Percentiles rank a stretch among this genome's conserved stretches.
These are phyloP conservation scores for Penicillium sp. DNA, from an alignment of 2,329 filamentous ascomycete species.

Conservation along the genomic window DNA sequence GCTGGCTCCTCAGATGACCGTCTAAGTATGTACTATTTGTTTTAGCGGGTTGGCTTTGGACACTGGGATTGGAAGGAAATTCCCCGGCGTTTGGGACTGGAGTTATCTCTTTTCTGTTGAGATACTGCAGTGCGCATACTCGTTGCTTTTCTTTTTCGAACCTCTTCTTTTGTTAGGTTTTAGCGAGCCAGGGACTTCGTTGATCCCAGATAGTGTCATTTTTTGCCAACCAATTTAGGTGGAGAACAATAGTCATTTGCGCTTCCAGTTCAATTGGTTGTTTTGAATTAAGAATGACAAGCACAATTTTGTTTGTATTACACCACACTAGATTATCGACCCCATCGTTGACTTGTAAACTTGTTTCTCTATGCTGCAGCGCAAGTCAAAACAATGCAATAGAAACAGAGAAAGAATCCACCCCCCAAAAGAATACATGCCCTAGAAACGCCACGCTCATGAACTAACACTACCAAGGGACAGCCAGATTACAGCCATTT, in stretches of 20 bases:
- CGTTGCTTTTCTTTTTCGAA: not conserved
- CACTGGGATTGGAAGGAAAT: conserved; percentile 8
- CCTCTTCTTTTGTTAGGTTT: not conserved
- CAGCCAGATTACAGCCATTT: conserved; percentile 70
- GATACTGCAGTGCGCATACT: conserved; percentile 1
- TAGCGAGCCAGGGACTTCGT: not conserved
- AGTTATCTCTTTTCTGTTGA: conserved; percentile 5
- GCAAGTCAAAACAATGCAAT: not conserved
- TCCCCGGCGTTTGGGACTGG: conserved; percentile 17
- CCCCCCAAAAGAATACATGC: conserved; percentile 5
- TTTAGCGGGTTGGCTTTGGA: conserved; percentile 17
- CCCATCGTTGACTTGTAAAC: not conserved
- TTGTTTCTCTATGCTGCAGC: not conserved
- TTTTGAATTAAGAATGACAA: not conserved
- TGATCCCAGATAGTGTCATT: not conserved
- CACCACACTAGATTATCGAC: not conserved
- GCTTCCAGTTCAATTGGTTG: not conserved
- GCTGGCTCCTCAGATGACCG: conserved; percentile 41
- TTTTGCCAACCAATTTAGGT: not conserved
- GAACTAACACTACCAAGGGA: conserved; percentile 5
- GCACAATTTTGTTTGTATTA: not conserved
- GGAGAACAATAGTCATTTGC: not conserved
- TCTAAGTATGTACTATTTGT: conserved; percentile 13
- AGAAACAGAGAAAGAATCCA: conserved; percentile 1
- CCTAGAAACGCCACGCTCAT: conserved; percentile 26